Base-by-base conservation (phyloP, 345 rosid genomes). In the Murraya paniculata region DNA sequence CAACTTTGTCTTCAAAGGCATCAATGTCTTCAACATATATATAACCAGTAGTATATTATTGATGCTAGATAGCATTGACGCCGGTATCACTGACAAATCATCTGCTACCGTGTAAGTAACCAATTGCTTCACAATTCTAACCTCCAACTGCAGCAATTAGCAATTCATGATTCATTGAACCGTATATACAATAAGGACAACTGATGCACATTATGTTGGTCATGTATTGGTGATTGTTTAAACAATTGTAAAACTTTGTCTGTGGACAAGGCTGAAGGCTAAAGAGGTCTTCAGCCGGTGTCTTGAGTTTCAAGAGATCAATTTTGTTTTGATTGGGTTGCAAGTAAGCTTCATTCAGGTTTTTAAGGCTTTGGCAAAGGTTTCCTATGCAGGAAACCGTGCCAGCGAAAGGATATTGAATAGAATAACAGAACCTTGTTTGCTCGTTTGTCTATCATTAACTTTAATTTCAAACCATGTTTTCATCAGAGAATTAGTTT, bases 1-100 rank as follows among this genome's bases (percentile, higher is more conserved):
- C 31, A 24, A 10, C 4, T 59, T 14, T 25, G 30, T 9, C 16
- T 59, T 59, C 64, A 30, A 59, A 16, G 25, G 2, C 11, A 59
- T 2, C 6, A 7, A 24, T 24, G 10, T 9, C 30, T 13, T 59
- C 27, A 5, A 57, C 9, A n/a, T 22, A n/a, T n/a, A n/a, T n/a
- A n/a, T 59, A 6, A 3, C 41, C 25, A 33, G 69, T 16, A 33
- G 24, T 41, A 65, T 2, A 45, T 39, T 1, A 50, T 30, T 30
- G 31, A 82, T 59, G 50, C 73, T 77, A 64, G 85, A 57, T n/a
- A 76, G 60, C 64, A 67, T 75, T 2, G 80, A 79, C 77, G 60
- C 21, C 21, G 69, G 71, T 5, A 35, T 48, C 25, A 65, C 79
- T 0, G 31, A 35, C 35, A 82, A 22, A 70, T 82, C 76, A 78